Evolutionary conservation across 345 rosid genomes (phyloP), one percentile per base, ranked within the genome.

Genomic region (Sapria himalayana): DNA sequence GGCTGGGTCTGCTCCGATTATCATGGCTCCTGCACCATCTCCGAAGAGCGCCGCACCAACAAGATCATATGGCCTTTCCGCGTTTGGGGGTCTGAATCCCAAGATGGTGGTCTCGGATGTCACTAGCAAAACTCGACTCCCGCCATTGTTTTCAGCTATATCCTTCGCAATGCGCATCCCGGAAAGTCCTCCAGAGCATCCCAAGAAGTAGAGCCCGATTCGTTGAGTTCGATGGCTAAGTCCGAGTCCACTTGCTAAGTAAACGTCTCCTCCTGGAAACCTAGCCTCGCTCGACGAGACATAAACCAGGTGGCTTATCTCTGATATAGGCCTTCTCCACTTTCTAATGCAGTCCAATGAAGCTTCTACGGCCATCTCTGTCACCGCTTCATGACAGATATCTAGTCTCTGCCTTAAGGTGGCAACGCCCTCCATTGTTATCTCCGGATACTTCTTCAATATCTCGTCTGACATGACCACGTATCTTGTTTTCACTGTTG

Each of bases 401-500:
- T 72, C 81, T 1, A 89, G 60, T 9, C 93, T 60, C 33, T 82
- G 98, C 58, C 50, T 76, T 25, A 89, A 65, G 2, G 94, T 79
- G n/a, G 98, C 91, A 19, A 56, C 55, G 48, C 93, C 98, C 61
- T 76, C 94, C 5, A 66, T 41, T 19, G 73, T 65, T 3, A 91
- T 81, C 69, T 91, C 92, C 4, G 95, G 99, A 45, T 84, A 77
- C 55, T 77, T 66, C 31, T 44, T 63, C 9, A 84, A 64, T 49
- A 91, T 80, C 70, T 91, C 99, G 8, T 84, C 92, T 0, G 95
- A 91, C 95, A 91, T 84, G 8, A 91, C 99, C 48, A 75, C 92
- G 43, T 77, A 91, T 58, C 99, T 74, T 31, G 95, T 84, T 56
- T 77, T 91, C 27, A 91, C 92, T 1, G 93, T 84, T 4, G 95